Conservation (phyloP, 1,284 basidiomycete genomes). For the Ganoderma multipileum region DNA sequence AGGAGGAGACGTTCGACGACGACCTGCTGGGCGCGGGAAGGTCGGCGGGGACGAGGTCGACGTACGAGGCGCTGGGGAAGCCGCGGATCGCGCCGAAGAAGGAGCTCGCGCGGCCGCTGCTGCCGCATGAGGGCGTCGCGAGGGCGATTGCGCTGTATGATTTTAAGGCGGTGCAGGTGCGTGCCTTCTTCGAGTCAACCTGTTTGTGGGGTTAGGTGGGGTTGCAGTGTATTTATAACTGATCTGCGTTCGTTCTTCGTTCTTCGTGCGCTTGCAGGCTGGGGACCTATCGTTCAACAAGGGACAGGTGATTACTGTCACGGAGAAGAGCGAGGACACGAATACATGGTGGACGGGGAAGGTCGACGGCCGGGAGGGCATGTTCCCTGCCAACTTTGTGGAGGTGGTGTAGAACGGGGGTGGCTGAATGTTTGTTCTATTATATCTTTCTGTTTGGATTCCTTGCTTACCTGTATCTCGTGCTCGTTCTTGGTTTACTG, state of each 20-base stretch:
- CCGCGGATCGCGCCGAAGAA: constrained; percentile 54
- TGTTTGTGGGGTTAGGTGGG: neutral
- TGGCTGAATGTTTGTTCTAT: neutral
- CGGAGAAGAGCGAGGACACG: constrained; percentile 75
- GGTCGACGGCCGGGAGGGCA: constrained; percentile 49
- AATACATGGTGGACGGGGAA: constrained; percentile 86
- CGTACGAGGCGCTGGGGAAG: constrained; percentile 30
- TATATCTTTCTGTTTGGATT: neutral
- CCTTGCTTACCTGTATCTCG: neutral
- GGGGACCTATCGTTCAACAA: constrained; percentile 89
- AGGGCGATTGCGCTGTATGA: constrained; percentile 84
- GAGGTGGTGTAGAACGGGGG: constrained; percentile 46
- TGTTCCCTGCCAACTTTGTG: constrained; percentile 64
- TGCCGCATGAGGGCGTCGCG: constrained; percentile 64
- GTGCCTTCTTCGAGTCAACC: constrained; percentile 33
- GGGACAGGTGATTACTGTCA: constrained; percentile 82
- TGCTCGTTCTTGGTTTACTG: neutral
- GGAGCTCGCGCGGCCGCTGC: constrained; percentile 54
- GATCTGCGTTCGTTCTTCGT: neutral
- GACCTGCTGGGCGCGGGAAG: constrained; percentile 30
- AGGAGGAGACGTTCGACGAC: constrained; percentile 32
- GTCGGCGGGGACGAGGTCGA: constrained; percentile 11
- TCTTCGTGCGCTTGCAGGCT: constrained; percentile 45
- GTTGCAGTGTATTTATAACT: constrained; percentile 4
- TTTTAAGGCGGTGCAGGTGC: constrained; percentile 75